Percentiles rank a stretch among this genome's conserved stretches.
Conservation (phyloP, 208 protist species). For the Acanthamoeba culbertsoni region DNA sequence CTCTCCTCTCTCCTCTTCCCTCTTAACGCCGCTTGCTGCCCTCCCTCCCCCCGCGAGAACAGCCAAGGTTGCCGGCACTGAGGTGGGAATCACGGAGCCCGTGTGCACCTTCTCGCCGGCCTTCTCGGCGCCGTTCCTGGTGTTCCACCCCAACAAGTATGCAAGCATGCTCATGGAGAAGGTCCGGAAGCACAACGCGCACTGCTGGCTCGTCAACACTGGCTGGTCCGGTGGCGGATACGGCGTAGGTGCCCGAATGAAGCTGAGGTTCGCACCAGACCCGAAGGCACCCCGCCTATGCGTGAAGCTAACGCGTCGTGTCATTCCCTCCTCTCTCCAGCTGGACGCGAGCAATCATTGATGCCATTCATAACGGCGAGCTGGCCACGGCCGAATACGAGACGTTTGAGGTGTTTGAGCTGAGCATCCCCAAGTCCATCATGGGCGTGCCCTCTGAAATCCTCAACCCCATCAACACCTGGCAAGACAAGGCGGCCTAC, state of each 20-base stretch:
- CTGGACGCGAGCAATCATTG: constrained; percentile 93
- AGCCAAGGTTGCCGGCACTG: constrained; percentile 90
- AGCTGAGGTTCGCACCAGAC: constrained; percentile 86
- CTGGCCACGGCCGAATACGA: constrained; percentile 85
- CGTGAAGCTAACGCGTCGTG: too few relatives aligned
- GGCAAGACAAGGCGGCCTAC: constrained; percentile 89
- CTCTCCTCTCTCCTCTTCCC: too few relatives aligned
- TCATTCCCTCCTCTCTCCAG: too few relatives aligned
- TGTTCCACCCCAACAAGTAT: constrained; percentile 95
- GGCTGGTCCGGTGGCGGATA: constrained; percentile 89
- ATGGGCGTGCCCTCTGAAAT: constrained; percentile 87
- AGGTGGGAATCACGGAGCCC: constrained; percentile 92
- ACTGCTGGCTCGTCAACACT: constrained; percentile 94
- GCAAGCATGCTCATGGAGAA: constrained; percentile 94
- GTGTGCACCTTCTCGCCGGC: constrained; percentile 94
- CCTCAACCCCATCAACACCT: constrained; percentile 90
- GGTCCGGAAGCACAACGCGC: constrained; percentile 87
- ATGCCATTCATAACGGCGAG: constrained; percentile 93
- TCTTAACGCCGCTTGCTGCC: too few relatives aligned
- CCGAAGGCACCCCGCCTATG: too few relatives aligned
- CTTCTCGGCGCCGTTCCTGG: constrained; percentile 94
- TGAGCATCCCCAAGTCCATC: constrained; percentile 88
- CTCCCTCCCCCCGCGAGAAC: too few relatives aligned
- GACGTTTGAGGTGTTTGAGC: constrained; percentile 88
- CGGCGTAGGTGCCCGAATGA: constrained; percentile 88